Evolutionary conservation across 1,139 yeast species (phyloP), one percentile per base, ranked within the genome.

Genomic region (Geotrichum bryndzae): DNA sequence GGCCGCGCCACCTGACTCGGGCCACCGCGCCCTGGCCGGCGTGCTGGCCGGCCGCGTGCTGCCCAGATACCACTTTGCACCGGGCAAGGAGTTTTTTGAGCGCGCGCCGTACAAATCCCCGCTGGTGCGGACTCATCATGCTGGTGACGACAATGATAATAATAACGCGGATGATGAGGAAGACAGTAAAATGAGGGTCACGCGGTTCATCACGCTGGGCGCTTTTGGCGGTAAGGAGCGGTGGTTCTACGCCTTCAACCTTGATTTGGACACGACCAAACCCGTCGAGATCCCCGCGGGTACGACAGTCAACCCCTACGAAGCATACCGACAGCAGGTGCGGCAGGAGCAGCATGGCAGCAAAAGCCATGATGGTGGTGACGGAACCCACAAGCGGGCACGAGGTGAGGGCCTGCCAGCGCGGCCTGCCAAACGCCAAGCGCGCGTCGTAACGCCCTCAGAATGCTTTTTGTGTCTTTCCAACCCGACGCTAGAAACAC

Each of bases 391-490:
- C 18, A 33, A 33, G 38, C 38, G 38, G 11, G 11, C 11, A 7
- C 38, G 38, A 33, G 11, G 11, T 8, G 57, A 59, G 25, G 35
- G 53, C 1, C 53, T 48, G 41, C 31, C 50, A 46, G 52, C 29
- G 53, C 54, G 25, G 35, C 38, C 41, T 33, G 27, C 51, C 50
- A 54, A 63, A 15, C 46, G 57, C 0, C 54, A 54, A 45, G 27
- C 38, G 25, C 60, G 27, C 8, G 52, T 38, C 1, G 57, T 66
- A n/a, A 27, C 60, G 1, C 70, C 69, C 1, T 64, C 65, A 7
- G 53, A 65, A 15, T 92, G 98, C 70, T 91, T 88, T 75, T 88
- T 92, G 70, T 92, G 97, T 71, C 79, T 91, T 29, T 84, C 95
- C 1, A 90, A 90, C 68, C 90, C 96, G 0, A 82, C 84, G 23